Percentiles rank a stretch among this genome's conserved stretches.
These are phyloP conservation scores for Nakazawaea ernobii DNA, from an alignment of 805 yeast genomes.

Conservation along the genomic window DNA sequence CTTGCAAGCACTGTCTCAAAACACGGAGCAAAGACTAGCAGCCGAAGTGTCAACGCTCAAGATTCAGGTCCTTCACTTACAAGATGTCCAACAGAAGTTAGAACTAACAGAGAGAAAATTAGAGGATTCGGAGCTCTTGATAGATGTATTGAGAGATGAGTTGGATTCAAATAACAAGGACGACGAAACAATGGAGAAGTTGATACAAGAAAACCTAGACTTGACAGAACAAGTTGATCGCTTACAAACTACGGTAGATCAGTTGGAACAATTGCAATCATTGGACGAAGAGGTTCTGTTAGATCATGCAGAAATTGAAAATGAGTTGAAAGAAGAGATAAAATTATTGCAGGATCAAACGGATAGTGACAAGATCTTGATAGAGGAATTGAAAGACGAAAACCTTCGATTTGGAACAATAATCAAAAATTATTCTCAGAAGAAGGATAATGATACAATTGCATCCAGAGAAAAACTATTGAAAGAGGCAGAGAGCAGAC, in stretches of 20 bases:
- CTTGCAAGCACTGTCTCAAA: background rate
- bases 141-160: conserved; percentile 28
- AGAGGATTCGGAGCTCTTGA: conserved; percentile 25
- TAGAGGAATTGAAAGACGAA: conserved; percentile 19
- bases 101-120: background rate
- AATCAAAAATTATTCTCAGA: background rate
- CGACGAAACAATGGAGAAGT: conserved; percentile 26
- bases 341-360: conserved; percentile 16
- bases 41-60: background rate
- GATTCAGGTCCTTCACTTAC: background rate
- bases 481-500: background rate
- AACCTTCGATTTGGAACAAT: background rate
- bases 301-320: conserved; percentile 35
- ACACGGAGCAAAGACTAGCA: background rate
- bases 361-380: conserved; percentile 13
- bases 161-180: conserved; percentile 24
- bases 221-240: conserved; percentile 26
- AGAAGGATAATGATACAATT: too few species aligned
- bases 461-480: too few species aligned
- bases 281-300: conserved; percentile 47
- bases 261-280: conserved; percentile 43
- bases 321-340: conserved; percentile 36
- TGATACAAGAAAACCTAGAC: conserved; percentile 30
- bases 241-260: conserved; percentile 34
- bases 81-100: background rate